Evolutionary conservation across 129 eudicot genomes (phyloP), one percentile per base, ranked within the genome.

Genomic region (Chrysanthemum lavandulifolium): DNA sequence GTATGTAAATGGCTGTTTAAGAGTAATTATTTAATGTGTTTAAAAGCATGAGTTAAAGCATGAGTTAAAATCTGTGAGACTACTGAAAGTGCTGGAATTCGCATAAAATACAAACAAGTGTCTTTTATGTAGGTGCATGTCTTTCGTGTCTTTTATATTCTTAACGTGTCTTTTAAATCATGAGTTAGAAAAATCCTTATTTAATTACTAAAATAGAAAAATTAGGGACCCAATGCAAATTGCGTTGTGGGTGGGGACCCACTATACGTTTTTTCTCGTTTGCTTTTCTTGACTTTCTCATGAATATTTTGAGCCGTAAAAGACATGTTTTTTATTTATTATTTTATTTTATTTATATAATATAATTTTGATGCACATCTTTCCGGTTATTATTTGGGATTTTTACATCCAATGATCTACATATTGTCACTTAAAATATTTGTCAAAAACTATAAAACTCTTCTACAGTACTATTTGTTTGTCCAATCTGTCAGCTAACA

Each of bases 181-280:
- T n/a, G n/a, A n/a, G n/a, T n/a, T n/a, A n/a, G n/a, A n/a, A n/a
- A n/a, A n/a, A n/a, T n/a, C n/a, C n/a, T n/a, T n/a, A 64, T 15
- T 7, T 47, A 54, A 69, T 2, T n/a, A 29, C 29, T 13, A 6
- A 13, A 13, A n/a, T 3, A 45, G 62, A 52, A 31, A 31, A 73
- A 49, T 48, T 64, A 74, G 21, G 61, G 54, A 51, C 65, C 29
- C 65, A n/a, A 57, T 65, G 72, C 73, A 76, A 56, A 10, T 76
- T 57, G 61, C 68, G 50, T 67, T 67, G 14, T 10, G 11, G 15
- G 60, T 76, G 33, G 68, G 73, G 15, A 56, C 67, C 67, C 27
- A 13, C 33, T 12, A 0, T 13, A 58, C 10, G 12, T 68, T 49
- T 25, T 76, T 40, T 6, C 47, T 68, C 45, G 68, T 57, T 68